These are phyloP conservation scores for Lactarius akahatsu DNA, from an alignment of 768 basidiomycete species.

Conservation along the genomic window DNA sequence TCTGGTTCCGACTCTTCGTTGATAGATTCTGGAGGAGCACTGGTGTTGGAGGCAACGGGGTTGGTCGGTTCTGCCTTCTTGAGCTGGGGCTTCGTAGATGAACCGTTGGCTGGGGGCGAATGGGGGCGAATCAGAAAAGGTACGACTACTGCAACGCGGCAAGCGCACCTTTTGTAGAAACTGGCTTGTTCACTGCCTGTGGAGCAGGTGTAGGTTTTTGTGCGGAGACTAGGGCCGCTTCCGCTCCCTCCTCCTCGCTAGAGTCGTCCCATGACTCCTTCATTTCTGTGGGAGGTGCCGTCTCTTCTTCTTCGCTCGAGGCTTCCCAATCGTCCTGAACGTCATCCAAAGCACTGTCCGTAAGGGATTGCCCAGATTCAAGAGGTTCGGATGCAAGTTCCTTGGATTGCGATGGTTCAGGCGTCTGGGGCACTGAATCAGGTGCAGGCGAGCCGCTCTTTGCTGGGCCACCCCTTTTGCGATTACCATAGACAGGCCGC, in stretches of 20 bases:
- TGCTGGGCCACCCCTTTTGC: constrained; percentile 68
- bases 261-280: constrained; percentile 48
- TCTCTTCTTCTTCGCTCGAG: constrained; percentile 54
- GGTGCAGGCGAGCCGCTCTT: constrained; percentile 57
- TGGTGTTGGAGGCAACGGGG: too few relatives aligned
- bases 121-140: neutral
- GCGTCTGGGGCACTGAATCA: constrained; percentile 48
- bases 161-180: constrained; percentile 15
- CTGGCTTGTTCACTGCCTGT: neutral
- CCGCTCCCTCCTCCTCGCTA: constrained; percentile 47
- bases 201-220: constrained; percentile 8
- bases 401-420: constrained; percentile 26
- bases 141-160: neutral
- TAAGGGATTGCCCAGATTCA: constrained; percentile 30
- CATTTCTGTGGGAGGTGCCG: constrained; percentile 25
- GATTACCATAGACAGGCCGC: constrained; percentile 79
- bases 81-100: constrained; percentile 1
- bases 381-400: constrained; percentile 30
- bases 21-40: constrained; percentile 30
- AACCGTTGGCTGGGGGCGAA: constrained; percentile 22
- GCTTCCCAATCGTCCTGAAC: constrained; percentile 62
- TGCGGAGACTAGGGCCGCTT: constrained; percentile 17
- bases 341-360: constrained; percentile 36
- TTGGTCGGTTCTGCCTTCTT: constrained; percentile 11
- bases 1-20: constrained; percentile 46